Base-by-base conservation (phyloP, 306 rosid species). In the Inga laurina region DNA sequence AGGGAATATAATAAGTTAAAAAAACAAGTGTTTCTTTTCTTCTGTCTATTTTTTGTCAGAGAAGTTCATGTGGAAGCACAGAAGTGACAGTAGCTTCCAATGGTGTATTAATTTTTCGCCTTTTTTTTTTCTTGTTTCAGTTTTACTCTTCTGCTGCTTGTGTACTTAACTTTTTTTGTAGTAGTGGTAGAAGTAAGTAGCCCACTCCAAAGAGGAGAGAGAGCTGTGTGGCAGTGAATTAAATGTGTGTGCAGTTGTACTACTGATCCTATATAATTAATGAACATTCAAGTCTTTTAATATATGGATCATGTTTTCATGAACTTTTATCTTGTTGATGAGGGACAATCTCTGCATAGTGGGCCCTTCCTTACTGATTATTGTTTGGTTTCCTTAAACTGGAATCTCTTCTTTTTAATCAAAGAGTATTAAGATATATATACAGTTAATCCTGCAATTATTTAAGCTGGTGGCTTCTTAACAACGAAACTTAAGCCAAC, bases 191-290 rank as follows among this genome's bases (percentile, higher is more conserved):
- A 37, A 37, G 41, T 37, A 84, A 83, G 82, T 81, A 87, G 97
- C 97, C 97, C 89, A 88, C 97, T 93, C 90, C 97, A 89, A 94
- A 91, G 77, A 67, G 94, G 97, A 93, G 97, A 85, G 97, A 89
- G 98, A 89, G 98, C 92, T 44, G 91, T 80, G 67, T 76, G 78
- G 24, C 35, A 39, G 79, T 74, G 51, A 52, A 34, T 78, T 77
- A 62, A 39, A 34, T 78, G 80, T 77, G 83, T 81, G 87, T 86
- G 54, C 32, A 71, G 56, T 39, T 70, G 75, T 71, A 67, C 72
- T 67, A 59, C 0, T 76, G 69, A 41, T 71, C 88, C 65, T 2
- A 57, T 57, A 57, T 21, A 88, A 89, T 67, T 35, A 82, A 41
- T 62, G 39, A 64, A 24, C 41, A 37, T 7, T 73, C 68, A 72